These are phyloP conservation scores for Cyclostephanos tholiformis DNA, from an alignment of 108 stramenopile species.

Conservation along the genomic window DNA sequence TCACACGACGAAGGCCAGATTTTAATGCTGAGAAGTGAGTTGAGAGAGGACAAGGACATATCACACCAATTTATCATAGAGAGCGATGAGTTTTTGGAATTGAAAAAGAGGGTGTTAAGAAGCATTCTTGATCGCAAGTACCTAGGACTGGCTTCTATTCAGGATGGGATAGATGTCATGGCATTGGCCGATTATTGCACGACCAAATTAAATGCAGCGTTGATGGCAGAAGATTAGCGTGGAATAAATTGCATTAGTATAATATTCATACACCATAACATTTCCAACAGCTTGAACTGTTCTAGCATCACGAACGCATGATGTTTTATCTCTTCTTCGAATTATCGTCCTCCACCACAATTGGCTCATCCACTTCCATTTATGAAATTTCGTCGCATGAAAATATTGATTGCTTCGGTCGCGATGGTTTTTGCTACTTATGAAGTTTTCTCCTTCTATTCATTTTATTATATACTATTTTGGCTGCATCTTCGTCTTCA, in stretches of 20 bases:
- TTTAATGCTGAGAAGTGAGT: constrained; percentile 41
- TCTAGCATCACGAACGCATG: background rate
- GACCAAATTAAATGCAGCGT: constrained; percentile 24
- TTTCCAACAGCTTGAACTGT: background rate
- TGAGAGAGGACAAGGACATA: constrained; percentile 50
- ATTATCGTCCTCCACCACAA: background rate
- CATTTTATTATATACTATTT: no score
- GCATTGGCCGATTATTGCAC: constrained; percentile 78
- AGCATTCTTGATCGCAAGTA: constrained; percentile 32
- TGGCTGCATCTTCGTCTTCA: no score
- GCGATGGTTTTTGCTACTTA: no score
- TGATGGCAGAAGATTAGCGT: constrained; percentile 9
- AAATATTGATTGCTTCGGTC: no score
- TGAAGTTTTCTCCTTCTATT: no score
- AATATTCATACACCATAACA: background rate
- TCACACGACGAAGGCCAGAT: constrained; percentile 62
- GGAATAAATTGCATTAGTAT: background rate
- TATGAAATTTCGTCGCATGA: no score
- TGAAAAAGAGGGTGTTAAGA: constrained; percentile 63
- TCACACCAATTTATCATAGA: constrained; percentile 85
- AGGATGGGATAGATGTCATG: constrained; percentile 71
- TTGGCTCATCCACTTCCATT: no score
- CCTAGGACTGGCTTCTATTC: constrained; percentile 65
- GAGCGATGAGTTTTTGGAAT: constrained; percentile 71
- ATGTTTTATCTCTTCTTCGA: no score